Evolutionary conservation across 1,139 yeast genomes (phyloP), one percentile per base, ranked within the genome.

Genomic region (Scheffersomyces cryptocercus): DNA sequence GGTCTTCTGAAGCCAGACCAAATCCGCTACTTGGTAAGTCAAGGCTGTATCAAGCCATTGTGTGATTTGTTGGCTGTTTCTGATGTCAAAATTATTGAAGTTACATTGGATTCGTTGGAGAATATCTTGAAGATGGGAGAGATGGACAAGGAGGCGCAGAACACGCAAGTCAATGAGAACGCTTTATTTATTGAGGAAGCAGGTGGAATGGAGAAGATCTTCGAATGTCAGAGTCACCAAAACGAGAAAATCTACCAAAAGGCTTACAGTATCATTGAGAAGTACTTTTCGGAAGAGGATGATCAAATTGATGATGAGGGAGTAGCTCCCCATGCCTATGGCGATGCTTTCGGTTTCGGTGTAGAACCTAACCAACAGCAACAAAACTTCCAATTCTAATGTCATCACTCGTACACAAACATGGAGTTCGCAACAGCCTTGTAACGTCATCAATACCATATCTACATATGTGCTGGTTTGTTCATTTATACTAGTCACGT

Each of bases 131-230:
- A 88, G 70, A 87, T 90, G 75, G 99, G 99, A 55, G 98, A 93
- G 65, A 71, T 84, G 68, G 97, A 90, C 62, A 88, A 84, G 68
- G 96, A 90, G 61, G 78, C 85, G 43, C 79, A 81, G 51, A 88
- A 85, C 43, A 65, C 82, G 12, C 68, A 77, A 41, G 77, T 83
- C 54, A 93, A 93, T 68, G 90, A 88, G 65, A 86, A 90, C 62
- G 97, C 98, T 35, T 79, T 90, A 52, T 89, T 70, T 69, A 87
- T 93, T 60, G 99, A 93, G 73, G 97, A 91, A 67, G 98, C 98
- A 38, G 98, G 98, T 56, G 99, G 99, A 52, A 87, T 91, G 84
- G 98, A 93, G 68, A 91, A 88, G 75, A 93, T 93, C 57, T 87
- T 88, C 67, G 91, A 88, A 50, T 88, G 96, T 65, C 99, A 93